These are phyloP conservation scores for Cryptococcus deneoformans DNA, from an alignment of 1,284 basidiomycete species.

Conservation along the genomic window DNA sequence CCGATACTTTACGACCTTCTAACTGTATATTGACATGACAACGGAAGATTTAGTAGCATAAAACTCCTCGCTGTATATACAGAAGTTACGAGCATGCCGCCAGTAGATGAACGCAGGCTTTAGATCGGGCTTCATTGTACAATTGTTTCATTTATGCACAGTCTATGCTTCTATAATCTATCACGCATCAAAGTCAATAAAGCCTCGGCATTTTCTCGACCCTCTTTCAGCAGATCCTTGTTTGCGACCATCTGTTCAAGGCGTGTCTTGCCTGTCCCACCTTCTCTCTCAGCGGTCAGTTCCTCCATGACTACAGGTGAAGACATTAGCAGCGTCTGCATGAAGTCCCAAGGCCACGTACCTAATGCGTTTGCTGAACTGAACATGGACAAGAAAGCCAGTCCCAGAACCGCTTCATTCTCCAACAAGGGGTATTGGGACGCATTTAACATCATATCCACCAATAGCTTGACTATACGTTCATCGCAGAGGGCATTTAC, in stretches of 20 bases:
- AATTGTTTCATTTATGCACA: no score
- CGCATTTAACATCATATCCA: slow-evolving; percentile 70
- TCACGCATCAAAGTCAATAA: no score
- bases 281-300: background rate
- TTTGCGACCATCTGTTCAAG: background rate
- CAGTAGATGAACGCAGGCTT: no score
- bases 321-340: no score
- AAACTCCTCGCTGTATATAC: no score
- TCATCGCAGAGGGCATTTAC: slow-evolving; percentile 57
- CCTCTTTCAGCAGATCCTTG: background rate
- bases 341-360: background rate
- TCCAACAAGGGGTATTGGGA: slow-evolving; percentile 77
- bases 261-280: background rate
- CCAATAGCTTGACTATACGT: slow-evolving; percentile 61
- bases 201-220: no score
- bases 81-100: no score
- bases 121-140: no score
- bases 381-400: slow-evolving; percentile 62
- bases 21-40: no score
- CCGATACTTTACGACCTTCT: no score
- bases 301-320: background rate
- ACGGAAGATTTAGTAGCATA: no score
- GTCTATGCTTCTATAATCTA: no score
- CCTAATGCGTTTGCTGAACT: slow-evolving; percentile 1
- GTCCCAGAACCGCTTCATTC: slow-evolving; percentile 82